phyloP scores from a whole-genome alignment of 2,329 filamentous ascomycete genomes.

The Phialocephala sp. region DNA sequence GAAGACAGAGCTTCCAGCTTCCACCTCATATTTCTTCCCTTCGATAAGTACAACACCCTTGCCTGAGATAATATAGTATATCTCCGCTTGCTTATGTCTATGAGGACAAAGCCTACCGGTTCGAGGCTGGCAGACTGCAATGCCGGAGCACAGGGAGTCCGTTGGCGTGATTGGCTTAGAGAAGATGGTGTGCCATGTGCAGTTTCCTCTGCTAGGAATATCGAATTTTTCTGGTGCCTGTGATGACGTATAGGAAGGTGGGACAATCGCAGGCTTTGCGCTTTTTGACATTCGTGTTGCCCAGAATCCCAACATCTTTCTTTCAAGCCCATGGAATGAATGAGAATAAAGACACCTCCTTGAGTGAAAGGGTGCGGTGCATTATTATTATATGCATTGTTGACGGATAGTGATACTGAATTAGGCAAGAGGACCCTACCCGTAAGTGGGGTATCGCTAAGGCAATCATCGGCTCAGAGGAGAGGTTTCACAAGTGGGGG shows the following conservation, averaged over 20 bases:
- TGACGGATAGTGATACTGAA: neutral
- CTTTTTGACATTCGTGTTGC: neutral
- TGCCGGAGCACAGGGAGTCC: constrained; percentile 46
- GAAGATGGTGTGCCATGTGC: constrained; percentile 49
- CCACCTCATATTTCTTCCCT: constrained; percentile 42
- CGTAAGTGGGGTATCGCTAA: neutral
- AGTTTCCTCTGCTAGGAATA: neutral
- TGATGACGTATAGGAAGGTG: constrained; percentile 1
- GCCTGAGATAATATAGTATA: constrained; percentile 49
- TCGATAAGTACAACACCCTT: constrained; percentile 47
- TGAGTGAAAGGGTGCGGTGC: neutral
- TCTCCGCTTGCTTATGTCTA: constrained; percentile 49
- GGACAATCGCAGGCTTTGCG: neutral
- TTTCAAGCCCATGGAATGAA: neutral
- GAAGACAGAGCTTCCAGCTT: constrained; percentile 46
- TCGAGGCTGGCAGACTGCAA: constrained; percentile 44
- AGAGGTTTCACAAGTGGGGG: neutral
- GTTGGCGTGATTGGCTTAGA: constrained; percentile 44
- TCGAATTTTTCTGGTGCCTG: constrained; percentile 15
- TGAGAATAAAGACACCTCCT: neutral
- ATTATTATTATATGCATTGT: no score
- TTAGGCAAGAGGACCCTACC: neutral
- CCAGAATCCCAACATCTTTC: neutral
- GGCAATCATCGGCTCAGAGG: neutral
- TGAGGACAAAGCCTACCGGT: constrained; percentile 47